These are phyloP conservation scores for Dissophora ornata DNA, from an alignment of 192 early-diverging fungal species.

Conservation along the genomic window DNA sequence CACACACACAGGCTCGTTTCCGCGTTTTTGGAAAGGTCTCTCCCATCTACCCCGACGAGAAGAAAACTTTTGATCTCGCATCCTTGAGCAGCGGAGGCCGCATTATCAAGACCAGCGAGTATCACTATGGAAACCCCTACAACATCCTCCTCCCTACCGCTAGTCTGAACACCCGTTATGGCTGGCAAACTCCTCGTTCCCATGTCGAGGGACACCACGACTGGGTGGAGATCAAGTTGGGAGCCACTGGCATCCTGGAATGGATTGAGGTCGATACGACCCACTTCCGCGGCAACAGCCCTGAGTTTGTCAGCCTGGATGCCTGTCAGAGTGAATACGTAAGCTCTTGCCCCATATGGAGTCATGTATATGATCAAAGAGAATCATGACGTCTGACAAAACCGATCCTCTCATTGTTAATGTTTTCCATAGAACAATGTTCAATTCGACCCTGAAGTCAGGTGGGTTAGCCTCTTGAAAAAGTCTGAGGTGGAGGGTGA, in stretches of 20 bases:
- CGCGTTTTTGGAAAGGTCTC: slow-evolving; percentile 80
- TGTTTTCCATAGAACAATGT: slow-evolving; percentile 42
- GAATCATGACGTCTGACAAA: no score
- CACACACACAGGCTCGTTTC: slow-evolving; percentile 77
- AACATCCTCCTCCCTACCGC: slow-evolving; percentile 83
- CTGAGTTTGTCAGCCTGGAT: slow-evolving; percentile 81
- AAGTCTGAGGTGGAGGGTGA: slow-evolving; percentile 75
- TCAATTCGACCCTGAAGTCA: slow-evolving; percentile 47
- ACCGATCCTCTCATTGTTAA: slow-evolving; percentile 20
- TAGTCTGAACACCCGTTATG: slow-evolving; percentile 85
- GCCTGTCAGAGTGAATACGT: slow-evolving; percentile 66
- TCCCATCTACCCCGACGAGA: slow-evolving; percentile 64
- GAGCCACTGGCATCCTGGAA: slow-evolving; percentile 74
- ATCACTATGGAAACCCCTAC: slow-evolving; percentile 83
- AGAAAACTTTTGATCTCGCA: slow-evolving; percentile 69
- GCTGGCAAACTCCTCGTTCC: slow-evolving; percentile 92
- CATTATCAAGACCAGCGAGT: slow-evolving; percentile 76
- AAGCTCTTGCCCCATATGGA: slow-evolving; percentile 10
- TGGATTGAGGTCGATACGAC: slow-evolving; percentile 84
- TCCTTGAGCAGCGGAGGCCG: slow-evolving; percentile 74
- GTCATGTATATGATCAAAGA: no score
- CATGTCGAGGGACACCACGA: slow-evolving; percentile 81
- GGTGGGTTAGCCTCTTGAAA: slow-evolving; percentile 67
- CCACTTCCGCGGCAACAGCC: slow-evolving; percentile 93
- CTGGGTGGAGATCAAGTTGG: slow-evolving; percentile 85